phyloP scores from a whole-genome alignment of 768 basidiomycete genomes.

The Naganishia randhawae region DNA sequence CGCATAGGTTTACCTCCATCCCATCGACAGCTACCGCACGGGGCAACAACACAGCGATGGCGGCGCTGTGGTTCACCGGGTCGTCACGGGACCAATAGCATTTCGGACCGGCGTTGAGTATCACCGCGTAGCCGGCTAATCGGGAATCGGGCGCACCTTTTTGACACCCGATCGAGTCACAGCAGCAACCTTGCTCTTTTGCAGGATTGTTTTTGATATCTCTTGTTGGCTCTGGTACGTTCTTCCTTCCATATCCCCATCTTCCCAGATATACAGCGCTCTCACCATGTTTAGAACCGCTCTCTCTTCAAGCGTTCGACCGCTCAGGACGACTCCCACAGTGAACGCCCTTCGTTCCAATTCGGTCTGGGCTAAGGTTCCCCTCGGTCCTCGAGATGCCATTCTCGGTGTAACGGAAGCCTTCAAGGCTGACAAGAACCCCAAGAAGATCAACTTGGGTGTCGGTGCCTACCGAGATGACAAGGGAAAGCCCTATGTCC shows the following conservation, averaged over 20 bases:
- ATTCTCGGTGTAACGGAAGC: conserved; percentile 69
- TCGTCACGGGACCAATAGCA: no score
- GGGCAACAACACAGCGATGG: no score
- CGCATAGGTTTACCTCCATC: no score
- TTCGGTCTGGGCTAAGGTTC: conserved; percentile 45
- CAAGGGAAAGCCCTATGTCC: conserved; percentile 88
- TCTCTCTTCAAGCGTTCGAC: neutral
- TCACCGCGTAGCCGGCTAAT: neutral
- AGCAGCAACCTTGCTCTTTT: conserved; percentile 24
- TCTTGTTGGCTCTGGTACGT: no score
- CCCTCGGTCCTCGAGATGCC: conserved; percentile 33
- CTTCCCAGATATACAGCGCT: neutral
- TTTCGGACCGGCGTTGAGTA: conserved; percentile 11
- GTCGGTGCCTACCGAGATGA: conserved; percentile 83
- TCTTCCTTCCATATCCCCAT: neutral
- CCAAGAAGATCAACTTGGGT: conserved; percentile 93
- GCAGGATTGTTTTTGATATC: no score
- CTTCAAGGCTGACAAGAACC: conserved; percentile 89
- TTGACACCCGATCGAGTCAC: neutral
- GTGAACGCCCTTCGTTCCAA: conserved; percentile 32
- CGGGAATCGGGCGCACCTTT: conserved; percentile 2
- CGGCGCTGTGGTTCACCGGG: no score
- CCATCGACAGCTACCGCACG: no score
- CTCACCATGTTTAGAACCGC: conserved; percentile 20
- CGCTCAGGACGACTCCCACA: conserved; percentile 19